phyloP scores from a whole-genome alignment of 805 yeast species.

The Brettanomyces custersianus region DNA sequence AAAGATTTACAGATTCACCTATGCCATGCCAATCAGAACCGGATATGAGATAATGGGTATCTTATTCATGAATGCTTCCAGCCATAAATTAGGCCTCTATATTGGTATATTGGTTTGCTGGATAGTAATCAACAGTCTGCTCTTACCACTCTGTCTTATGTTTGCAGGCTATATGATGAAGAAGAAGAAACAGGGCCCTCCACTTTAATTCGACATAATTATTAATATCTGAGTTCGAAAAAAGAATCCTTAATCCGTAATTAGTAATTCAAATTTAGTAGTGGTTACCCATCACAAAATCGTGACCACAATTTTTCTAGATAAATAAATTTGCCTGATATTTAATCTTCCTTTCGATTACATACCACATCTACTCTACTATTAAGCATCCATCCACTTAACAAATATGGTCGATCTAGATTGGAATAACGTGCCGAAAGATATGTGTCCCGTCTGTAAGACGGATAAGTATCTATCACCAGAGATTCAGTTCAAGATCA shows the following conservation, averaged over 20 bases:
- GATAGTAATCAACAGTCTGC: constrained; percentile 10
- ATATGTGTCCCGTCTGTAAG: constrained; percentile 91
- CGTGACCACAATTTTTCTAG: no score
- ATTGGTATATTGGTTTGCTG: constrained; percentile 16
- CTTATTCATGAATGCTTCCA: constrained; percentile 46
- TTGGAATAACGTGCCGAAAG: constrained; percentile 27
- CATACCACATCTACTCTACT: no score
- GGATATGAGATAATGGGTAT: constrained; percentile 54
- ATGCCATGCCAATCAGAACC: constrained; percentile 62
- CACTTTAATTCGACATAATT: no score
- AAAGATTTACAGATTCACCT: constrained; percentile 53
- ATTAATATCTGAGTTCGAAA: no score
- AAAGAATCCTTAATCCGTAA: no score
- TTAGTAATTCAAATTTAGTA: no score
- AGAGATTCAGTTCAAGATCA: constrained; percentile 82
- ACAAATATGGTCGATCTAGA: constrained; percentile 24
- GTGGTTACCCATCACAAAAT: no score
- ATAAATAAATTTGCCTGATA: no score
- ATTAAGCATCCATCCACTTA: no score
- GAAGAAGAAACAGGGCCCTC: no score
- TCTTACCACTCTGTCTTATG: constrained; percentile 35
- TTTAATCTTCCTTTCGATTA: no score
- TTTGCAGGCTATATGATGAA: constrained; percentile 9
- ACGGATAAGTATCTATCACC: constrained; percentile 92
- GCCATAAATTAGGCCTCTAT: constrained; percentile 29